These are phyloP conservation scores for Paraphoma sp. DNA, from an alignment of 2,329 filamentous ascomycete genomes.

Conservation along the genomic window DNA sequence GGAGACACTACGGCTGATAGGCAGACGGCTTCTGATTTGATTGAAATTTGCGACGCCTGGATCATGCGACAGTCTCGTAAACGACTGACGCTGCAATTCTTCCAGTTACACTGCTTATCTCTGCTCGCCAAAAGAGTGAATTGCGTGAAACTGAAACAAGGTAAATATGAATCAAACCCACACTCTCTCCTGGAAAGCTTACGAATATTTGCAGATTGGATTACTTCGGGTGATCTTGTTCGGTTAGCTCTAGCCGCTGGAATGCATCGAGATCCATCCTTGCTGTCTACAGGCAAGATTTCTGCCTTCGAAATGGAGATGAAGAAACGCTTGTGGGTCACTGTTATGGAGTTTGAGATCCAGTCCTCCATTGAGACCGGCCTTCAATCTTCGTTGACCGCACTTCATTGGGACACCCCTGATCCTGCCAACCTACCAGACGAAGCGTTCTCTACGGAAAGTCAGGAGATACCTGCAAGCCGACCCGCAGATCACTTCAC, in stretches of 20 bases:
- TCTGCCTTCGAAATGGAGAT: slow-evolving; percentile 58
- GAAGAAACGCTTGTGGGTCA: slow-evolving; percentile 64
- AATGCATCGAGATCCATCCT: slow-evolving; percentile 58
- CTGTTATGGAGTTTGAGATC: slow-evolving; percentile 63
- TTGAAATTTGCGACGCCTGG: slow-evolving; percentile 53
- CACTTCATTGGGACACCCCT: slow-evolving; percentile 57
- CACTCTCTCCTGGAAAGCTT: not conserved
- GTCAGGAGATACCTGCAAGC: slow-evolving; percentile 27
- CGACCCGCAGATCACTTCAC: slow-evolving; percentile 39
- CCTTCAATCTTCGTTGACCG: slow-evolving; percentile 54
- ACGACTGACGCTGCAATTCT: slow-evolving; percentile 56
- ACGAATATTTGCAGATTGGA: slow-evolving; percentile 49
- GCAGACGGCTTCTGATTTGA: slow-evolving; percentile 47
- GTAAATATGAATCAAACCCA: not conserved
- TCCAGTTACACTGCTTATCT: slow-evolving; percentile 60
- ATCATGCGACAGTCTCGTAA: slow-evolving; percentile 57
- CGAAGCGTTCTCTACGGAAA: slow-evolving; percentile 50
- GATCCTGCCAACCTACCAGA: slow-evolving; percentile 60
- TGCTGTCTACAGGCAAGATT: slow-evolving; percentile 39
- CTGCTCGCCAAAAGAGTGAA: slow-evolving; percentile 59
- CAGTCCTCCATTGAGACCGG: slow-evolving; percentile 63
- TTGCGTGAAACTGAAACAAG: slow-evolving; percentile 60
- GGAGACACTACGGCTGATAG: slow-evolving; percentile 53
- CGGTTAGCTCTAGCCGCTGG: slow-evolving; percentile 61
- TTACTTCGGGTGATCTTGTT: slow-evolving; percentile 58